Conservation (phyloP, 2,329 filamentous ascomycete genomes). For the Tothia fuscella region DNA sequence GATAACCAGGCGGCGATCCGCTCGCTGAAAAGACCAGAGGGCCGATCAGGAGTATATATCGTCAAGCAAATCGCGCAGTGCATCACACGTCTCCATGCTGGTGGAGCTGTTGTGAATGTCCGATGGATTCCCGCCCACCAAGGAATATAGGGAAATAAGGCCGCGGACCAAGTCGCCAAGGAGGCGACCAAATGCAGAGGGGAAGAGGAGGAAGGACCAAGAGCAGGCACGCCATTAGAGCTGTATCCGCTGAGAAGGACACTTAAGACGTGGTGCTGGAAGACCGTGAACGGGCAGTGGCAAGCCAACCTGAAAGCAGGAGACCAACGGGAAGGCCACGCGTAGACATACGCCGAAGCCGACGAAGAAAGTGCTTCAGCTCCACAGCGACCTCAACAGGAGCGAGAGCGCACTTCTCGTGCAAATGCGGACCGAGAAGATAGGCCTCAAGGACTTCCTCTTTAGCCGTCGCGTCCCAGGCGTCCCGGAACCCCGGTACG, state of each 20-base stretch:
- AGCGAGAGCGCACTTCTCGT: conserved; percentile 19
- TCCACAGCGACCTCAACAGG: conserved; percentile 13
- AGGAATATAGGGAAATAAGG: conserved; percentile 14
- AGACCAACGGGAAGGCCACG: conserved; percentile 16
- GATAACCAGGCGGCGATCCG: conserved; percentile 23
- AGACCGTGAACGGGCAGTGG: conserved; percentile 16
- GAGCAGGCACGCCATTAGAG: conserved; percentile 12
- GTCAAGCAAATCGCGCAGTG: conserved; percentile 15
- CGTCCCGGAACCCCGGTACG: conserved; percentile 19
- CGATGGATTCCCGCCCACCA: conserved; percentile 14
- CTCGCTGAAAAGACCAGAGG: conserved; percentile 18
- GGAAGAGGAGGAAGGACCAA: conserved; percentile 7
- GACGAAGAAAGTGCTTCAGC: conserved; percentile 9
- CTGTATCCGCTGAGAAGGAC: conserved; percentile 12
- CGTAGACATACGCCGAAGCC: conserved; percentile 14
- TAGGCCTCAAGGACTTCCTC: conserved; percentile 19
- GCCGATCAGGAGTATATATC: conserved; percentile 21
- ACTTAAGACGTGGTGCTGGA: conserved; percentile 12
- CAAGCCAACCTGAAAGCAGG: conserved; percentile 14
- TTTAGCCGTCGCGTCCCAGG: conserved; percentile 21
- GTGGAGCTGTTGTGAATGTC: background rate
- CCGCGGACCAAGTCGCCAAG: conserved; percentile 15
- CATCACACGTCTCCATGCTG: conserved; percentile 11
- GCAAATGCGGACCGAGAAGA: conserved; percentile 20
- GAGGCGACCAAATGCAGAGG: conserved; percentile 12